These are phyloP conservation scores for Chlamydomonas applanata DNA, from an alignment of 139 green algal genomes.

Conservation along the genomic window DNA sequence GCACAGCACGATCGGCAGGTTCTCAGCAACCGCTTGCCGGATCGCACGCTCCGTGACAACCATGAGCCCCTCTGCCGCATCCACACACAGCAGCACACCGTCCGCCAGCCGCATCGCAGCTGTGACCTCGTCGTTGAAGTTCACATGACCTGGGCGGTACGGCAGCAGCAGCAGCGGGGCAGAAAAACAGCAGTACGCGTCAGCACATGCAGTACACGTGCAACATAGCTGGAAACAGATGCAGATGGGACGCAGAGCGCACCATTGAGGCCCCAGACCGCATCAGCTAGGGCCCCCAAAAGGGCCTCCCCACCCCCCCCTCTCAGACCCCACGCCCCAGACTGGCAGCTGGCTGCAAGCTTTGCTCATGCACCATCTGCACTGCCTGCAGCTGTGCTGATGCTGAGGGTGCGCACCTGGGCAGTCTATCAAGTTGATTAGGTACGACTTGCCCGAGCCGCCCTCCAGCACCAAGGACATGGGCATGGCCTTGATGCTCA, in stretches of 20 bases:
- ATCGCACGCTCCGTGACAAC: slow-evolving; percentile 82
- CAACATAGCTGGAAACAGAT: too few species aligned
- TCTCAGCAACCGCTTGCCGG: slow-evolving; percentile 82
- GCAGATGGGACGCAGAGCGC: too few species aligned
- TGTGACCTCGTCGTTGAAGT: slow-evolving; percentile 97
- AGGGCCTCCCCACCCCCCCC: too few species aligned
- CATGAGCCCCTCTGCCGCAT: slow-evolving; percentile 95
- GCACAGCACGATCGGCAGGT: slow-evolving; percentile 82
- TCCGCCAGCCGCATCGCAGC: slow-evolving; percentile 81
- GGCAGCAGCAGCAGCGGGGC: too few species aligned
- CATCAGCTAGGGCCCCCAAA: too few species aligned
- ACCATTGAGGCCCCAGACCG: too few species aligned
- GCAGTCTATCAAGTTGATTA: slow-evolving; percentile 91
- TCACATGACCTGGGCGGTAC: slow-evolving; percentile 80
- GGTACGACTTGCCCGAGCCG: slow-evolving; percentile 79
- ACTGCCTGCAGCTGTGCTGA: too few species aligned
- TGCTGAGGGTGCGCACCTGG: slow-evolving; percentile 53
- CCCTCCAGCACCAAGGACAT: slow-evolving; percentile 88
- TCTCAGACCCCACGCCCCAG: too few species aligned
- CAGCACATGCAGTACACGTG: too few species aligned
- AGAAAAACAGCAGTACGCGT: too few species aligned
- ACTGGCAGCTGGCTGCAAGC: too few species aligned
- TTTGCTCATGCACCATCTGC: too few species aligned
- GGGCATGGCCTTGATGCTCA: slow-evolving; percentile 93
- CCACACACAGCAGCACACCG: slow-evolving; percentile 88